Evolutionary conservation across 2,329 filamentous ascomycete species (phyloP), one percentile per base, ranked within the genome.

Genomic region (Ophiocordyceps sinensis): DNA sequence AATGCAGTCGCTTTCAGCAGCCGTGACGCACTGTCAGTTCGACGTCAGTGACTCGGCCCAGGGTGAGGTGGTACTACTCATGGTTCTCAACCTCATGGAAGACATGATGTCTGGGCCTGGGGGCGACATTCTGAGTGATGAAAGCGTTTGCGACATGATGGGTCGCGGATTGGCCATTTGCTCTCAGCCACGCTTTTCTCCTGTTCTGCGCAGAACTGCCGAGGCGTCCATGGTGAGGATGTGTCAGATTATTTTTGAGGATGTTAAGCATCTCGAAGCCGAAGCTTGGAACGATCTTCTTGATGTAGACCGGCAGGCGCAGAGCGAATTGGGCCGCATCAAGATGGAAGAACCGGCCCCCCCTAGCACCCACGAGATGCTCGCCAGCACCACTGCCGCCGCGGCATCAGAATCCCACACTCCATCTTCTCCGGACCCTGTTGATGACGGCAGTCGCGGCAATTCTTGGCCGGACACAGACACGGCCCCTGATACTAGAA

Each of bases 121-220:
- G 28, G 91, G 91, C 31, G 82, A 93, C 49, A 77, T 96, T 11
- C 68, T 98, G n/a, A 93, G 89, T 44, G 91, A 98, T 53, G 89
- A 96, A 64, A 96, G 89, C 56, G 87, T 98, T 11, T 98, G 93
- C 58, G 87, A 95, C 59, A 96, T 98, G 87, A 96, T 98, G 89
- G 91, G 94, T 59, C 89, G 87, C 2, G 91, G 89, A 1, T 64
- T 98, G 49, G 94, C 87, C 55, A 96, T 98, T 68, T 98, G 91
- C 67, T 98, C 89, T 47, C 88, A 96, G 55, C 77, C 85, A 42
- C 78, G 89, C 42, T 79, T 96, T 45, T 95, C 88, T 10, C 88
- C 95, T 52, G 79, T 96, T 4, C 67, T 98, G 41, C 78, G 89
- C 47, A 75, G 88, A 47, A 94, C 88, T 17, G 91, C 91, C 2